Conservation (phyloP, 2,329 filamentous ascomycete species). For the Periconia macrospinosa region DNA sequence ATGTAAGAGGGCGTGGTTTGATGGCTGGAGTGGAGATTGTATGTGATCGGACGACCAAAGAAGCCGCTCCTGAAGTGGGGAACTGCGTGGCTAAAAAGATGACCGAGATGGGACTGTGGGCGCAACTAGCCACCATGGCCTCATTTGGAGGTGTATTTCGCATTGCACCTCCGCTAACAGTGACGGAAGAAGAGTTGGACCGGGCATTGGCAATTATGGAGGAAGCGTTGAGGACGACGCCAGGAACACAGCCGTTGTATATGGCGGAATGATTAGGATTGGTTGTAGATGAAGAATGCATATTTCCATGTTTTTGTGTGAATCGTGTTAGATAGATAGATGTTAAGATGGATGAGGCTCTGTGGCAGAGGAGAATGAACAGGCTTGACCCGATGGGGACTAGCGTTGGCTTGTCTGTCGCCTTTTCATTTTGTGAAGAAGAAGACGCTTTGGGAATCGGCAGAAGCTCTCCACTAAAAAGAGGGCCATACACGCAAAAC, state of each 20-base stretch:
- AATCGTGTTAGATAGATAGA: too few relatives aligned
- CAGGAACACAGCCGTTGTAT: slow-evolving; percentile 4
- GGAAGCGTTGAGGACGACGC: neutral
- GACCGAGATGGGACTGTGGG: slow-evolving; percentile 58
- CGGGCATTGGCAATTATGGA: slow-evolving; percentile 5
- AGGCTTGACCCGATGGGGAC: too few relatives aligned
- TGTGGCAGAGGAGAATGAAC: neutral
- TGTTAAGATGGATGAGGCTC: too few relatives aligned
- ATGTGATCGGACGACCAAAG: slow-evolving; percentile 51
- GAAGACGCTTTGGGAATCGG: too few relatives aligned
- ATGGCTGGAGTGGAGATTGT: slow-evolving; percentile 64
- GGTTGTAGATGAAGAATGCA: too few relatives aligned
- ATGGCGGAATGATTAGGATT: too few relatives aligned
- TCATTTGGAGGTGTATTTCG: slow-evolving; percentile 58
- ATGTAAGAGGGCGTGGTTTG: slow-evolving; percentile 62
- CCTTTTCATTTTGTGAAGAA: too few relatives aligned
- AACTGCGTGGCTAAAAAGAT: slow-evolving; percentile 52
- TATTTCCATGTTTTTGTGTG: too few relatives aligned
- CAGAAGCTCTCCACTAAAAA: too few relatives aligned
- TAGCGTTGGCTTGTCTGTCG: too few relatives aligned
- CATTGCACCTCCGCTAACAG: slow-evolving; percentile 63
- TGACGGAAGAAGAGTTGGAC: slow-evolving; percentile 41
- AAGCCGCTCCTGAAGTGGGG: slow-evolving; percentile 52
- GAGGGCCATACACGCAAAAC: too few relatives aligned
- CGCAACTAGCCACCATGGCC: slow-evolving; percentile 58